Evolutionary conservation across 2,329 filamentous ascomycete genomes (phyloP), one percentile per base, ranked within the genome.

Genomic region (Incumbomyces delicatus): DNA sequence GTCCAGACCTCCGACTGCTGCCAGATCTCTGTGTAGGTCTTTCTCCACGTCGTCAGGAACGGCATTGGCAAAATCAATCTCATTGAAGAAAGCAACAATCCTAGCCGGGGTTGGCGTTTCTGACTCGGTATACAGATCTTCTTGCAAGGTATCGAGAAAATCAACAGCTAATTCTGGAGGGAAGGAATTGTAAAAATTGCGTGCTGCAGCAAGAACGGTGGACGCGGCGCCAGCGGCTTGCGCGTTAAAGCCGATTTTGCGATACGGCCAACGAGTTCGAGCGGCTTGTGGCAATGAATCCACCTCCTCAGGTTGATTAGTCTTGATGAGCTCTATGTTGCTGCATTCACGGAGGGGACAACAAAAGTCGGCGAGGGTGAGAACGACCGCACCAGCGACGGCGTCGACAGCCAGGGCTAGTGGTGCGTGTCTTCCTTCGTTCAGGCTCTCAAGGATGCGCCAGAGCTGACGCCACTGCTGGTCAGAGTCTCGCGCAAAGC

Each of bases 401-500:
- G 75, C 64, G 58, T 96, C 92, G 46, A 86, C 80, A 0, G 81
- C 78, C 37, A 96, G 70, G 1, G 85, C 81, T 37, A 96, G 67
- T 0, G 86, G 83, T 59, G 95, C 89, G 14, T 85, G 83, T 58
- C 89, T 77, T 58, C 87, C 83, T 58, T 85, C 88, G 61, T 96
- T 88, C 34, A 98, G 70, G 61, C 95, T 89, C 11, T 85, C 74
- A 14, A 94, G 75, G 14, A 96, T 74, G 29, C 88, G 81, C 68
- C 88, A 95, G 64, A 94, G 94, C 42, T 85, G 79, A 52, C 85
- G 80, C 92, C 92, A 98, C 62, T 95, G 88, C 10, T 77, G 75
- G 60, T 92, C 84, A 44, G 83, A 81, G 29, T 86, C 81, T 30
- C 73, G 70, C 47, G 84, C 77, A 61, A 89, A 92, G 48, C 81